These are phyloP conservation scores for Isatis lusitanica DNA, from an alignment of 441 rosid genomes.

Conservation along the genomic window DNA sequence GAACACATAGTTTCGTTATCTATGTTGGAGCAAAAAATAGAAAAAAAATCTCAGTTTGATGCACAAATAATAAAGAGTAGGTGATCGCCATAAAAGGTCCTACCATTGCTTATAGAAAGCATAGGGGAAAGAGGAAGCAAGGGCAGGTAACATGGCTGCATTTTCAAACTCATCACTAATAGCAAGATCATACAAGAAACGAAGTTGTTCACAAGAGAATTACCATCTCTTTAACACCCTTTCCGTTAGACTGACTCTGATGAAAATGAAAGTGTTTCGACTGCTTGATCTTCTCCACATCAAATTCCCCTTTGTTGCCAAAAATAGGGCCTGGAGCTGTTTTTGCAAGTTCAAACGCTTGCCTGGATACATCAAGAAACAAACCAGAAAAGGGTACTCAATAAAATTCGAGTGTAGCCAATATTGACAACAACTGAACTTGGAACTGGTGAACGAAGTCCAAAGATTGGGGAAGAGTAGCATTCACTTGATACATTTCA, in stretches of 20 bases:
- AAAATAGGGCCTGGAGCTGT: conserved; percentile 55
- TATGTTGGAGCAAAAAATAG: background rate
- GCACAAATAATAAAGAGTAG: background rate
- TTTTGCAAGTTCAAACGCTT: conserved; percentile 78
- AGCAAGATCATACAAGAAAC: background rate
- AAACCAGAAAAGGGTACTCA: conserved; percentile 13
- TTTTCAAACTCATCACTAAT: conserved; percentile 11
- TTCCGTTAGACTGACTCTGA: conserved; percentile 51
- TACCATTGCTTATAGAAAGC: conserved; percentile 10
- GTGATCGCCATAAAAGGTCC: background rate
- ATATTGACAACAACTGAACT: background rate
- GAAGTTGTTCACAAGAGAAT: conserved; percentile 11
- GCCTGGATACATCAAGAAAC: conserved; percentile 40
- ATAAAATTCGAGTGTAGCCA: background rate
- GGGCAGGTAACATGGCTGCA: background rate
- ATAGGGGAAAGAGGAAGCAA: background rate
- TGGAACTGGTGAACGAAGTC: background rate
- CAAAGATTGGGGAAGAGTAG: background rate
- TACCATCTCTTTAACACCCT: conserved; percentile 50
- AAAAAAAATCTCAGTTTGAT: background rate
- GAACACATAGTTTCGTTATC: background rate
- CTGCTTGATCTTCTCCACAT: conserved; percentile 65
- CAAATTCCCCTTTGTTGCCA: conserved; percentile 47
- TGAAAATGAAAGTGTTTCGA: conserved; percentile 61
- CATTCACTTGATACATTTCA: background rate